Evolutionary conservation across 2,329 filamentous ascomycete genomes (phyloP), one percentile per base, ranked within the genome.

Genomic region (Cercospora sp.): DNA sequence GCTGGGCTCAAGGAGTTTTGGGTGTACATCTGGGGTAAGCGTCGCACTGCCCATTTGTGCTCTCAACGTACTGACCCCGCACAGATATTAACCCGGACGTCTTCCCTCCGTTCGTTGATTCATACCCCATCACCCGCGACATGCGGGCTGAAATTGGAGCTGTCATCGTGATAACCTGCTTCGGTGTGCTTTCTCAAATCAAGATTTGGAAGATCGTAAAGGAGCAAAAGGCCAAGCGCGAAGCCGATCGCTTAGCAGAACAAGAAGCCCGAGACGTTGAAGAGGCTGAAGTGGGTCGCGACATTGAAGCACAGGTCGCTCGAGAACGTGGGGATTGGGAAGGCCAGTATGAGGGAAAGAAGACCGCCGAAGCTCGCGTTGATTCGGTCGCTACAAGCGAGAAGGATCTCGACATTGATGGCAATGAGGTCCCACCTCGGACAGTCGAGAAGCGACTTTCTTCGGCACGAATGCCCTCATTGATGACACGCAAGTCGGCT

Each of bases 1-100:
- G 93, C 93, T n/a, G 94, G 94, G 0, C 82, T 96, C 74, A 97
- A 97, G 79, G 94, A 98, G 78, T 97, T 97, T 73, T 98, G 94
- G 94, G 86, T 92, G 5, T 98, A 96, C 77, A 85, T 96, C 42
- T 98, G 94, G 94, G 83, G 86, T 87, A 77, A 79, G 85, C 77
- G 16, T 4, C 36, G 23, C 55, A 65, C 28, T 28, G 28, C 36
- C n/a, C 26, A 66, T 30, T 18, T 18, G n/a, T 20, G 42, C 20
- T 48, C 66, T 20, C 20, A 30, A 28, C 58, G 12, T 28, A 59
- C 63, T 69, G 64, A 68, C 53, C 48, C 20, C 75, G 20, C 51
- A 31, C 69, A 88, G 86, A 82, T 57, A 80, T 98, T 45, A 97
- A 97, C 78, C 83, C 88, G 51, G 85, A 91, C 61, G 82, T 93